Percentiles rank a stretch among this genome's conserved stretches.
Evolutionary conservation across 805 yeast species (phyloP).

Genomic region (Metschnikowia borealis): DNA sequence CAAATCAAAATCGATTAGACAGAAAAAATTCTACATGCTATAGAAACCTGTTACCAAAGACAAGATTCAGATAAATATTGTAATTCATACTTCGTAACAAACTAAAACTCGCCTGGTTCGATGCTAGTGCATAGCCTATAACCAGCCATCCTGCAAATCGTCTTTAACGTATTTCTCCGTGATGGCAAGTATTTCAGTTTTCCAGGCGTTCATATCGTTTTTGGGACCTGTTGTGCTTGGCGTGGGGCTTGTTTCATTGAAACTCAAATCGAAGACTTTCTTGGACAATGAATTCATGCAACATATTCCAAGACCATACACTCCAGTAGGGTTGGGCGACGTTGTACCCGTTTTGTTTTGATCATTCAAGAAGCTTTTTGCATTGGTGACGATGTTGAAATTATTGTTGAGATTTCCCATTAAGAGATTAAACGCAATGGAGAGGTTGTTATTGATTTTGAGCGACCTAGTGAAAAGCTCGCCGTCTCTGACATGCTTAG

Average conservation of each 20-base stretch:
- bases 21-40: neutral
- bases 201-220: conserved; percentile 15
- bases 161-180: conserved; percentile 27
- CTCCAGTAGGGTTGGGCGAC: neutral
- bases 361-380: conserved; percentile 10
- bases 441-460: conserved; percentile 37
- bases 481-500: conserved; percentile 18
- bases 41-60: neutral
- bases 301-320: conserved; percentile 23
- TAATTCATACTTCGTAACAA: neutral
- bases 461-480: conserved; percentile 29
- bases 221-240: neutral
- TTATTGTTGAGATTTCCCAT: conserved; percentile 20
- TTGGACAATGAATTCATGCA: conserved; percentile 21
- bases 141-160: conserved; percentile 39
- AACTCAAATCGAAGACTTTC: conserved; percentile 27
- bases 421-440: conserved; percentile 30
- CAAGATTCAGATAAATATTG: conserved; percentile 1
- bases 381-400: conserved; percentile 13
- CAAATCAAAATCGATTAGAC: conserved; percentile 75
- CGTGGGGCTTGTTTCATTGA: conserved; percentile 11
- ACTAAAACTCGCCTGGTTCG: neutral
- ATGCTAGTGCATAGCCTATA: conserved; percentile 7
- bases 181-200: conserved; percentile 10
- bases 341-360: neutral